Percentiles rank a stretch among this genome's conserved stretches.
Evolutionary conservation across 2,329 filamentous ascomycete species (phyloP).

Genomic region (Madurella fahalii): DNA sequence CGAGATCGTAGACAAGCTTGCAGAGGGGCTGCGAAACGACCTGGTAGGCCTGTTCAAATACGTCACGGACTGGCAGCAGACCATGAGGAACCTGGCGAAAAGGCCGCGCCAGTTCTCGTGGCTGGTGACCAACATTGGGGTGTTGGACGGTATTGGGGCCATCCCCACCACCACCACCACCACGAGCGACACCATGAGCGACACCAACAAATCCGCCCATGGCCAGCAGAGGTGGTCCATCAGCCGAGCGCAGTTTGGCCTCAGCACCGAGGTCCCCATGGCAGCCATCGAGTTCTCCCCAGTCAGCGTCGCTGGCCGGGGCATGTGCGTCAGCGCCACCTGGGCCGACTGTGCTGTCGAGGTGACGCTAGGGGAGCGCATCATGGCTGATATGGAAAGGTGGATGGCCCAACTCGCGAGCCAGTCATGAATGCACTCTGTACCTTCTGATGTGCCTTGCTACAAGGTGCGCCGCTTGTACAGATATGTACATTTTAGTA

Average conservation of each 20-base stretch:
- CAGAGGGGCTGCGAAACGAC: conserved; percentile 31
- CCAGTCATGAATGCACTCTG: no score
- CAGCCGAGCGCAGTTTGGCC: conserved; percentile 28
- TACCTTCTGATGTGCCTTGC: no score
- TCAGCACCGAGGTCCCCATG: conserved; percentile 30
- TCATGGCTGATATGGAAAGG: no score
- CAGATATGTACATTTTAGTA: no score
- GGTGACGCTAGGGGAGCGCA: not conserved
- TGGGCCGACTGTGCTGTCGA: not conserved
- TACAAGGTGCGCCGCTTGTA: no score
- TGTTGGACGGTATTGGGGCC: conserved; percentile 30
- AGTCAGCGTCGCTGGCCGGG: conserved; percentile 26
- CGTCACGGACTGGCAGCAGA: conserved; percentile 34
- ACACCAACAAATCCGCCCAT: not conserved
- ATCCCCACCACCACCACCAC: no score
- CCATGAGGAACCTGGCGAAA: conserved; percentile 26
- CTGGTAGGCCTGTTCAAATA: conserved; percentile 32
- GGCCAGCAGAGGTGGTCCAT: conserved; percentile 26
- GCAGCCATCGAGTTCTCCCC: conserved; percentile 28
- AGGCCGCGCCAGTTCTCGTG: conserved; percentile 32
- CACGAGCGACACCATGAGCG: no score
- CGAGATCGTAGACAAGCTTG: conserved; percentile 28
- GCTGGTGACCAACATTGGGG: conserved; percentile 36
- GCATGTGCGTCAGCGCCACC: conserved; percentile 13
- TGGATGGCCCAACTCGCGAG: no score